Base-by-base conservation (phyloP, 305 asterid species). In the Solanum hybrid region DNA sequence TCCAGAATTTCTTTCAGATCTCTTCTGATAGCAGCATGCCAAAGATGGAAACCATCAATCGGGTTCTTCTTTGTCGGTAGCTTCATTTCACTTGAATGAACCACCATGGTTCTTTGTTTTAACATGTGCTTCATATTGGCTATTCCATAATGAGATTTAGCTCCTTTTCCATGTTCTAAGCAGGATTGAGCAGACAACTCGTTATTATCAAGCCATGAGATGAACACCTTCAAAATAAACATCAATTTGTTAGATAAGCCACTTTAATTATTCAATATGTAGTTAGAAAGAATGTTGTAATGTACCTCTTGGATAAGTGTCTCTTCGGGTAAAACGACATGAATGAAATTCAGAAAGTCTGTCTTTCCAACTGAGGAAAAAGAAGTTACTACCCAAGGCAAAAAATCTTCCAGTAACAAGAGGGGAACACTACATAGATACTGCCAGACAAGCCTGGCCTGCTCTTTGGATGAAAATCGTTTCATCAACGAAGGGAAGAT, bases 361-460 rank as follows among this genome's bases (percentile, higher is more conserved):
- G 88, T 71, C 90, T 89, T 92, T 90, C 95, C 96, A 20, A 95
- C 93, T 35, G 94, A 86, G 85, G 95, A 92, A 85, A 96, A 95
- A 89, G 91, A 88, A 86, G 90, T 91, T 46, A 93, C 91, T 94
- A 93, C 92, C 98, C 98, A 95, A 36, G 94, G 95, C 64, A 97
- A 91, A 90, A 96, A 94, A 20, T 96, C 98, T 93, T 97, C 96
- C 88, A 96, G 93, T 64, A 97, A 91, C 64, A 93, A 90, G 89
- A 93, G 80, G 86, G 98, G 99, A 91, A 97, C 94, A 87, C 94
- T 94, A 92, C 99, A 96, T 87, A 97, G 94, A 79, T 93, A 96
- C 94, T 90, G 98, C 98, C 98, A 95, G 79, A 96, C 96, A 56
- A 97, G 94, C 92, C 94, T 94, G 89, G 94, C 95, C 92, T 97